These are phyloP conservation scores for Crithidia mellificae DNA, from an alignment of 208 protist species.

Conservation along the genomic window DNA sequence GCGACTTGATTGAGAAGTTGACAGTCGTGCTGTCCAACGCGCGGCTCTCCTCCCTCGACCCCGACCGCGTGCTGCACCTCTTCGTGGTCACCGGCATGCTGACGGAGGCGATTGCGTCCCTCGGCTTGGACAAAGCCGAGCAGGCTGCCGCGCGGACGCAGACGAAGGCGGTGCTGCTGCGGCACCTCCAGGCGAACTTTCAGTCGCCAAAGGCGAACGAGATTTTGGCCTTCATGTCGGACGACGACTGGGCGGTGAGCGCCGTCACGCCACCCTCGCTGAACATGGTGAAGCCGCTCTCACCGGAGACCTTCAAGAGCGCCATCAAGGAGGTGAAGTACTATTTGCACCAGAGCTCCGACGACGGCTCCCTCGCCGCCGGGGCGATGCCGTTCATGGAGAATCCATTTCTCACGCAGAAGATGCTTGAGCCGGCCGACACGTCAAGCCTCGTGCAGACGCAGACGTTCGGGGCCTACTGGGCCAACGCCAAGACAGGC, in stretches of 20 bases:
- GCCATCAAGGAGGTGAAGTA: constrained; percentile 59
- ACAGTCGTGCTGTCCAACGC: constrained; percentile 48
- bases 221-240: constrained; percentile 64
- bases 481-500: constrained; percentile 31
- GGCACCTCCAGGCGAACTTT: constrained; percentile 54
- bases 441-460: constrained; percentile 54
- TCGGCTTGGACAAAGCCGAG: constrained; percentile 57
- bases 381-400: constrained; percentile 39
- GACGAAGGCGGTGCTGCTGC: constrained; percentile 52
- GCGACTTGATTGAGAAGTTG: constrained; percentile 80
- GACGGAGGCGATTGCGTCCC: constrained; percentile 47
- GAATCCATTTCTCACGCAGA: constrained; percentile 75
- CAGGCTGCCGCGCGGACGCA: constrained; percentile 46
- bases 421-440: constrained; percentile 73
- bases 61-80: constrained; percentile 75
- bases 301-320: constrained; percentile 47
- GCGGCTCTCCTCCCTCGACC: constrained; percentile 45
- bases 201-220: constrained; percentile 63
- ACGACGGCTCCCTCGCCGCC: constrained; percentile 26
- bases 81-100: constrained; percentile 81
- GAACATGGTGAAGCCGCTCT: constrained; percentile 65
- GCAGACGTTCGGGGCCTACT: constrained; percentile 60
- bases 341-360: constrained; percentile 51
- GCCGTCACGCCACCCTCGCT: constrained; percentile 48
- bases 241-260: constrained; percentile 66